phyloP scores from a whole-genome alignment of 495 filamentous ascomycete species.

The Sporormia fimetaria region DNA sequence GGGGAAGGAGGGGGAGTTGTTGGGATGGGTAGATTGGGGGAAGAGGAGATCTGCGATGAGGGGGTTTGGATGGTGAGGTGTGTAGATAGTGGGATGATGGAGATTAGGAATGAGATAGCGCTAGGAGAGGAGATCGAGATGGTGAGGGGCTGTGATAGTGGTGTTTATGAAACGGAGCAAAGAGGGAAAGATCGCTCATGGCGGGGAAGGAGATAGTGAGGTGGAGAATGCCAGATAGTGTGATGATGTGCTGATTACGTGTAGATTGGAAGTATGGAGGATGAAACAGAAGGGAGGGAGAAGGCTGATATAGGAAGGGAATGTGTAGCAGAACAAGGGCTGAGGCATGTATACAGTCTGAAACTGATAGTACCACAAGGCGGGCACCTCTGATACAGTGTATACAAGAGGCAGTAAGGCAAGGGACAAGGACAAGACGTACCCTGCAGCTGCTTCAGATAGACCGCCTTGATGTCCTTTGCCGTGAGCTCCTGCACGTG shows the following conservation, averaged over 20 bases:
- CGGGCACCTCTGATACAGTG: neutral
- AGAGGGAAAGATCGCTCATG: no score
- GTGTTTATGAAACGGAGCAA: no score
- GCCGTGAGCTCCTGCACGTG: constrained; percentile 54
- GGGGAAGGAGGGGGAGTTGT: constrained; percentile 1
- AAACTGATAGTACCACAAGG: neutral
- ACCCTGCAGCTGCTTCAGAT: constrained; percentile 58
- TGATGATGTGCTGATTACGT: no score
- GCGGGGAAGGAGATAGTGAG: no score
- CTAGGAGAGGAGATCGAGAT: constrained; percentile 11
- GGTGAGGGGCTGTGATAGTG: no score
- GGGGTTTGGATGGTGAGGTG: no score
- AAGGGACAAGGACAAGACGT: constrained; percentile 4
- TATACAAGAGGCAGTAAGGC: constrained; percentile 1
- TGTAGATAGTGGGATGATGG: neutral
- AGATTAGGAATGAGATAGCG: neutral
- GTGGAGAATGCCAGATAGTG: no score
- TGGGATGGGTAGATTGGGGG: no score
- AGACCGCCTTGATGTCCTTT: constrained; percentile 54
- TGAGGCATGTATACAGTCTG: neutral
- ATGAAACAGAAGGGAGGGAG: no score
- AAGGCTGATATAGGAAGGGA: no score
- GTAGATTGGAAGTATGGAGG: no score
- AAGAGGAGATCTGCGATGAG: no score
- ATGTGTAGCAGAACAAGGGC: constrained; percentile 5